phyloP scores from a whole-genome alignment of 345 rosid species.

The Rhodomyrtus tomentosa region DNA sequence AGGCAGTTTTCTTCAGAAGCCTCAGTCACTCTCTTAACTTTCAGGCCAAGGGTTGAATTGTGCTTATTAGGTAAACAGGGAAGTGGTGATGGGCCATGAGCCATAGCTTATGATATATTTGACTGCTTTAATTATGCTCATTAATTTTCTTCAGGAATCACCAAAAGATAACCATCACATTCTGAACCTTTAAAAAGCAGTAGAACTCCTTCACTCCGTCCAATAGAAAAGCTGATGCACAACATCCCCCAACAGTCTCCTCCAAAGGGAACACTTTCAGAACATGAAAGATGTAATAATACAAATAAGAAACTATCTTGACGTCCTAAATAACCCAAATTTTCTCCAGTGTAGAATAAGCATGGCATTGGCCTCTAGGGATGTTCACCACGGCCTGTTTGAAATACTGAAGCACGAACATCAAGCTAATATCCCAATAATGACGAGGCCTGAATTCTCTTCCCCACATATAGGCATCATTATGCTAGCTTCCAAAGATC shows the following conservation, averaged over 20 bases:
- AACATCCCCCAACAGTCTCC: not conserved
- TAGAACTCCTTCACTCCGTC: not conserved
- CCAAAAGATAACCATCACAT: not conserved
- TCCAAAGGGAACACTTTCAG: not conserved
- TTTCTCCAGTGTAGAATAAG: conserved; percentile 1
- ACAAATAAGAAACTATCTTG: not conserved
- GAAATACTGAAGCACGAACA: not conserved
- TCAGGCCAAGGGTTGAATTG: not conserved
- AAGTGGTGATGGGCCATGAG: not conserved
- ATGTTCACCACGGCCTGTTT: not conserved
- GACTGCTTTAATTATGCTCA: not conserved
- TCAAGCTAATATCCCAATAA: not conserved
- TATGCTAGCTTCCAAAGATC: conserved; percentile 31
- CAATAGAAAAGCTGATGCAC: not conserved
- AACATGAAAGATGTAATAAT: not conserved
- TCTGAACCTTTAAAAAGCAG: not conserved
- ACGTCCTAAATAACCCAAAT: not conserved
- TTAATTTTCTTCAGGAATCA: not conserved
- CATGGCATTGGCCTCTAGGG: not conserved
- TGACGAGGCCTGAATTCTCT: not conserved
- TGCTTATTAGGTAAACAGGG: not conserved
- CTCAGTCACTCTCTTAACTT: not conserved
- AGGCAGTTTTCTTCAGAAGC: not conserved
- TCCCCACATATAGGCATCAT: conserved; percentile 18
- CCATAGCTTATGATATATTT: not conserved